Percentiles rank a stretch among this genome's conserved stretches.
Conservation (phyloP, 2,329 filamentous ascomycete genomes). For the Fusarium begoniae region DNA sequence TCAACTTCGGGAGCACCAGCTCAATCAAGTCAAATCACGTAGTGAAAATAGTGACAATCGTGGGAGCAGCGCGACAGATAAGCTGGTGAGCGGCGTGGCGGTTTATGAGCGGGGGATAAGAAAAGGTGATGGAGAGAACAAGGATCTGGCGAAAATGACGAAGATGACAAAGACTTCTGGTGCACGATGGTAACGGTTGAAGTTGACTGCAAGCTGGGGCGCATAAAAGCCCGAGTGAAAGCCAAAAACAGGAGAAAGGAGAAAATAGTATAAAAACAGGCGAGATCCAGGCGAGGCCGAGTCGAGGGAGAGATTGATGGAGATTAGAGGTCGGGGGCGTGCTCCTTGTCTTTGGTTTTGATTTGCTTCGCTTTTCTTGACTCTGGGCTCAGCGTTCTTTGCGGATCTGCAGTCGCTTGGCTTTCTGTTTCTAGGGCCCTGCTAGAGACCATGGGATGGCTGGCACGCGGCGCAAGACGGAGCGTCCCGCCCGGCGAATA, state of each 20-base stretch:
- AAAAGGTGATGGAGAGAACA: conserved; percentile 27
- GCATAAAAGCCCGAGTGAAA: background rate
- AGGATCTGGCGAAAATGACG: conserved; percentile 38
- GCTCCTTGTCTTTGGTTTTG: conserved; percentile 34
- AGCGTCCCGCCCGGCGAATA: conserved; percentile 38
- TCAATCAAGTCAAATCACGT: conserved; percentile 2
- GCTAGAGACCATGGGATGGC: conserved; percentile 31
- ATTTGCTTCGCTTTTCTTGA: conserved; percentile 33
- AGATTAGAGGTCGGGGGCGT: conserved; percentile 23
- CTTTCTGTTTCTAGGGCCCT: conserved; percentile 23
- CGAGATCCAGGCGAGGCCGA: conserved; percentile 8
- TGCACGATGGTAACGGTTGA: conserved; percentile 17
- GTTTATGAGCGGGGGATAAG: conserved; percentile 31
- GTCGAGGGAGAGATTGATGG: conserved; percentile 26
- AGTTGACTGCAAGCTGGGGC: conserved; percentile 6
- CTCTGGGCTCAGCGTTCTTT: conserved; percentile 30
- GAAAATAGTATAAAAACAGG: conserved; percentile 10
- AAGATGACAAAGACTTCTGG: conserved; percentile 35
- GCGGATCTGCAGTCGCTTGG: conserved; percentile 35
- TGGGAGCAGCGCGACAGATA: conserved; percentile 8
- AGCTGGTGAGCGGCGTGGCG: conserved; percentile 29
- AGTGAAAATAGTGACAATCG: conserved; percentile 15
- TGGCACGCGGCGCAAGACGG: conserved; percentile 38
- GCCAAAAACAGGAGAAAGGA: background rate
- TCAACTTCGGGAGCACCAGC: conserved; percentile 12